phyloP scores from a whole-genome alignment of 2,329 filamentous ascomycete genomes.

The Magnaporthiopsis incrustans region DNA sequence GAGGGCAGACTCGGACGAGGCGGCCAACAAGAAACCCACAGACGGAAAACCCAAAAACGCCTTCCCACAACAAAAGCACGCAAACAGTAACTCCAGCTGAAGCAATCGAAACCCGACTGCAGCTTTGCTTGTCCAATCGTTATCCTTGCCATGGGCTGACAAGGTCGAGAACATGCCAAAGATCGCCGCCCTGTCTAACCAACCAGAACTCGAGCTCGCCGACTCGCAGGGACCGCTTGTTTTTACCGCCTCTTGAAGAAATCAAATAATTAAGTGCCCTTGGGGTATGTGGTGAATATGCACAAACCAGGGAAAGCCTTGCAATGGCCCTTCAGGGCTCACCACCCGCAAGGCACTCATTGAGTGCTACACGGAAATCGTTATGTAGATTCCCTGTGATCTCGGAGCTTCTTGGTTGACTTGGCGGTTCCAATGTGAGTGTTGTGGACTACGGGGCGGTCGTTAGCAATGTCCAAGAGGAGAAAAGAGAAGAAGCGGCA shows the following conservation, averaged over 20 bases:
- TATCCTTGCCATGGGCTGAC: not conserved
- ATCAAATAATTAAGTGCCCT: not conserved
- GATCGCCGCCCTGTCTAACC: not conserved
- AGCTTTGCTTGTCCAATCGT: not conserved
- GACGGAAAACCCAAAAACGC: not conserved
- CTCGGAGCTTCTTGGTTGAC: constrained; percentile 55
- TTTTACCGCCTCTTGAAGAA: not conserved
- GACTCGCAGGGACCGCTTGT: not conserved
- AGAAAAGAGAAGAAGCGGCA: constrained; percentile 17
- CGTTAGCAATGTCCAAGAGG: not conserved
- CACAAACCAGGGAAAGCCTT: not conserved
- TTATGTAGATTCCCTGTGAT: constrained; percentile 21
- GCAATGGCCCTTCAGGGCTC: too few relatives aligned
- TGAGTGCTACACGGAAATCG: not conserved
- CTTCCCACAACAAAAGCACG: not conserved
- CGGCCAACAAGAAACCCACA: not conserved
- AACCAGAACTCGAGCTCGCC: not conserved
- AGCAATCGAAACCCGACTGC: not conserved
- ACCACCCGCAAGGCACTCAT: not conserved
- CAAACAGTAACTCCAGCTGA: not conserved
- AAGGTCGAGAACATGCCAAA: not conserved
- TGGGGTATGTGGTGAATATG: not conserved
- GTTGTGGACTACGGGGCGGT: constrained; percentile 55
- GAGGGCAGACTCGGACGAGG: too few relatives aligned
- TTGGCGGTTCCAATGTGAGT: constrained; percentile 89